Evolutionary conservation across 768 basidiomycete species (phyloP).

Genomic region (Suillus alpinus): DNA sequence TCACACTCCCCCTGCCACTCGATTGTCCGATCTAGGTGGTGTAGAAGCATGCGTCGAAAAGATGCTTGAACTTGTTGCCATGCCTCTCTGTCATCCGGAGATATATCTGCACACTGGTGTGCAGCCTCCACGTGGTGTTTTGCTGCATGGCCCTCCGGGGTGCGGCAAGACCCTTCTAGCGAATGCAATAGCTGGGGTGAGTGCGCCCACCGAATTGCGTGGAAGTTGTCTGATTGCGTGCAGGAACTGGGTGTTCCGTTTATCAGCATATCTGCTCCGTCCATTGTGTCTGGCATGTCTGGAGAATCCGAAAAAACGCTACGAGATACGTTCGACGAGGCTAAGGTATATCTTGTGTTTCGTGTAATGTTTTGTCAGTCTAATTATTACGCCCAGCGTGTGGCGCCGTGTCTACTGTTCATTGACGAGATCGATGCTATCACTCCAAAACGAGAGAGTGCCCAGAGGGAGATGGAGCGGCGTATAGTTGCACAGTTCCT

Average conservation of each 20-base stretch:
- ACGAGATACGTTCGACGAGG: slow-evolving; percentile 95
- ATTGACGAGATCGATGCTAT: slow-evolving; percentile 99
- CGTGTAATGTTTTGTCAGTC: background rate
- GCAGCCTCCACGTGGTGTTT: slow-evolving; percentile 86
- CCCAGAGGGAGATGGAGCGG: slow-evolving; percentile 97
- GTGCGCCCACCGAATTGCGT: slow-evolving; percentile 22
- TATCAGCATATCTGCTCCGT: slow-evolving; percentile 91
- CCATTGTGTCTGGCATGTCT: slow-evolving; percentile 96
- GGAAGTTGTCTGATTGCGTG: background rate
- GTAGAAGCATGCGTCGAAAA: slow-evolving; percentile 85
- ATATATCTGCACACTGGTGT: slow-evolving; percentile 93
- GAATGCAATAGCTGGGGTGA: slow-evolving; percentile 91
- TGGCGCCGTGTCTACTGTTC: slow-evolving; percentile 91
- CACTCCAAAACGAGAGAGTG: slow-evolving; percentile 95
- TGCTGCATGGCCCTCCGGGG: slow-evolving; percentile 94
- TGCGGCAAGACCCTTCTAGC: slow-evolving; percentile 96
- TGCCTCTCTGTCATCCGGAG: slow-evolving; percentile 94
- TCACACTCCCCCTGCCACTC: slow-evolving; percentile 67
- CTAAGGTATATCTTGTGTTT: slow-evolving; percentile 56
- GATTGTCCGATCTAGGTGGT: slow-evolving; percentile 86
- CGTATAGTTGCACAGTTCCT: slow-evolving; percentile 96
- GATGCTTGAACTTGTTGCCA: slow-evolving; percentile 92
- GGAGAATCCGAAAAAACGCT: slow-evolving; percentile 98
- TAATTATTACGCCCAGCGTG: slow-evolving; percentile 46
- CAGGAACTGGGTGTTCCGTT: slow-evolving; percentile 93